Percentiles rank a stretch among this genome's conserved stretches.
Evolutionary conservation across 225 moss, liverwort and hornwort genomes (phyloP).

Genomic region (Takakia lepidozioides): DNA sequence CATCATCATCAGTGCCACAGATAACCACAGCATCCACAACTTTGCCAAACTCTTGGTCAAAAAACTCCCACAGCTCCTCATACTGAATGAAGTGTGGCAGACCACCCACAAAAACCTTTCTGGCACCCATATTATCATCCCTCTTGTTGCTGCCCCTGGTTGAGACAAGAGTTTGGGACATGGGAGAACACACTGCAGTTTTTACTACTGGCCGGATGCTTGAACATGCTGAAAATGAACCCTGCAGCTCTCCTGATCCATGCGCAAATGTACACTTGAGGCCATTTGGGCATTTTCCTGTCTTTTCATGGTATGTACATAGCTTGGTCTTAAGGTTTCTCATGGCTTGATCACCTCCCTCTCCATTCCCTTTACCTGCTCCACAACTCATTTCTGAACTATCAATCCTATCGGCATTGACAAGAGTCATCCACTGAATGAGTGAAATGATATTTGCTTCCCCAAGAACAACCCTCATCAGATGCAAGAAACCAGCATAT

Average conservation of each 20-base stretch:
- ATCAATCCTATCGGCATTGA: conserved; percentile 65
- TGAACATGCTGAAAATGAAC: conserved; percentile 42
- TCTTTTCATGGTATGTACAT: conserved; percentile 90
- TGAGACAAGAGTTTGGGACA: conserved; percentile 73
- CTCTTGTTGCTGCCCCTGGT: conserved; percentile 78
- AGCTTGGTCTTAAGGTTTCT: conserved; percentile 95
- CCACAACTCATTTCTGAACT: conserved; percentile 45
- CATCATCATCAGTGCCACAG: conserved; percentile 76
- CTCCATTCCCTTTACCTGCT: conserved; percentile 53
- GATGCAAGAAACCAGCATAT: conserved; percentile 80
- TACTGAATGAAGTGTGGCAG: conserved; percentile 82
- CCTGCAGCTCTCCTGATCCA: conserved; percentile 64
- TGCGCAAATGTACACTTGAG: conserved; percentile 93
- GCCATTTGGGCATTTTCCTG: conserved; percentile 85
- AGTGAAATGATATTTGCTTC: conserved; percentile 81
- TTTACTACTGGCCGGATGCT: conserved; percentile 50
- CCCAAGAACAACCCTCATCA: conserved; percentile 86
- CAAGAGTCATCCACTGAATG: conserved; percentile 84
- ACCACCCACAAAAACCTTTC: conserved; percentile 90
- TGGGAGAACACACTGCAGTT: conserved; percentile 56
- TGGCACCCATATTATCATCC: conserved; percentile 61
- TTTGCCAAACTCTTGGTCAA: conserved; percentile 85
- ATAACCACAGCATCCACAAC: conserved; percentile 90
- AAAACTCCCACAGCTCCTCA: conserved; percentile 88
- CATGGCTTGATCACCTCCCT: conserved; percentile 64